Conservation (phyloP, 129 eudicot genomes). For the Flaveria brownii region DNA sequence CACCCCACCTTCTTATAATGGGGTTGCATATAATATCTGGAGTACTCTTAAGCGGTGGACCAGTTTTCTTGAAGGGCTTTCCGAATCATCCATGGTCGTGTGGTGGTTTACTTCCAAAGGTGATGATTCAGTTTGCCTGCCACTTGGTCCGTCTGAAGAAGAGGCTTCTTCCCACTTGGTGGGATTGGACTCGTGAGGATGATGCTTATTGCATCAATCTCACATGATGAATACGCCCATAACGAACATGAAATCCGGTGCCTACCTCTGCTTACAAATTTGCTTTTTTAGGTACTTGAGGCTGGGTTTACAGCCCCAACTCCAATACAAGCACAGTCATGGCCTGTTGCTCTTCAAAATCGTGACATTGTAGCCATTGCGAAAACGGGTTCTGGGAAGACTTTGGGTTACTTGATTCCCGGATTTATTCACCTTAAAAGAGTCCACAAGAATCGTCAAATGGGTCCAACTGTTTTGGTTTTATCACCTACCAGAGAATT, state of each 20-base stretch:
- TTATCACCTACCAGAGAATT: slow-evolving; percentile 94
- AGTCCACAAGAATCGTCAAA: slow-evolving; percentile 59
- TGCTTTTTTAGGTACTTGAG: slow-evolving; percentile 62
- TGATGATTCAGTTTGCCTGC: slow-evolving; percentile 77
- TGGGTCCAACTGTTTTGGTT: slow-evolving; percentile 93
- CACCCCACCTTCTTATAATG: slow-evolving; percentile 46
- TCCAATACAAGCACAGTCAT: slow-evolving; percentile 97
- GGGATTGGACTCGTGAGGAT: slow-evolving; percentile 50
- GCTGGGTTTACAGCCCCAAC: slow-evolving; percentile 95
- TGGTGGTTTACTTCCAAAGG: slow-evolving; percentile 67
- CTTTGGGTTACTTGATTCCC: slow-evolving; percentile 91
- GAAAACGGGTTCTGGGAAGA: slow-evolving; percentile 96
- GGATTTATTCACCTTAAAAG: slow-evolving; percentile 84
- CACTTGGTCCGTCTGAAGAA: slow-evolving; percentile 79
- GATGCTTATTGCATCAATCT: slow-evolving; percentile 61
- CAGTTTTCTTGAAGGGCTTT: slow-evolving; percentile 45
- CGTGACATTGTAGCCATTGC: slow-evolving; percentile 96
- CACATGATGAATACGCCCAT: slow-evolving; percentile 33
- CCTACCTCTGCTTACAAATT: slow-evolving; percentile 45
- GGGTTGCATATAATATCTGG: slow-evolving; percentile 61
- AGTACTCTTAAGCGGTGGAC: slow-evolving; percentile 72
- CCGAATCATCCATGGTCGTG: slow-evolving; percentile 76
- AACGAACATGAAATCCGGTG: slow-evolving; percentile 37
- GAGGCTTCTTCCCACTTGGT: slow-evolving; percentile 70
- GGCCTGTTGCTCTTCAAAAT: slow-evolving; percentile 95